A percentile compares a stretch with the other conserved stretches of the same genome.
Conservation (phyloP, 352 stramenopile species). For the Pythium dissimile region DNA sequence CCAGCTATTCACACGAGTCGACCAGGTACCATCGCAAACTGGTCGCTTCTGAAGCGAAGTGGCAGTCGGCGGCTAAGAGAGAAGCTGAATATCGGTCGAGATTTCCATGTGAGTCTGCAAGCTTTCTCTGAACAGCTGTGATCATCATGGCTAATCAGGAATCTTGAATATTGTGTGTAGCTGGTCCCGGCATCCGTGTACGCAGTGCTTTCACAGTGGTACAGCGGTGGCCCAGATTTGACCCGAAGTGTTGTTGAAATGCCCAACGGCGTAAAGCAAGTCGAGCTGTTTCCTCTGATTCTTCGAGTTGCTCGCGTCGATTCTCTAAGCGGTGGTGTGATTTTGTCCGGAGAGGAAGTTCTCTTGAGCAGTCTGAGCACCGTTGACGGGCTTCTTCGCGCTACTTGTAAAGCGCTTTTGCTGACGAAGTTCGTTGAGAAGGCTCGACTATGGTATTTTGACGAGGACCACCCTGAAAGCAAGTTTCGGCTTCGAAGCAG, state of each 20-base stretch:
- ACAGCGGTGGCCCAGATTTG: slow-evolving; percentile 71
- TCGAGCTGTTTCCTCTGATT: slow-evolving; percentile 81
- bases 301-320: slow-evolving; percentile 76
- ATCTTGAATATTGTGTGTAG: too few species aligned
- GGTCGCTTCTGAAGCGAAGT: slow-evolving; percentile 69
- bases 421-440: slow-evolving; percentile 70
- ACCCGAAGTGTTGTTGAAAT: slow-evolving; percentile 50
- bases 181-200: slow-evolving; percentile 69
- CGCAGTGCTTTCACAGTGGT: slow-evolving; percentile 68
- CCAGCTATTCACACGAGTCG: slow-evolving; percentile 22
- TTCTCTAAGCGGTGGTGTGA: slow-evolving; percentile 54
- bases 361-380: slow-evolving; percentile 65
- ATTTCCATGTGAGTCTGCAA: slow-evolving; percentile 85
- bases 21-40: slow-evolving; percentile 79
- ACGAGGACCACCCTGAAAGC: slow-evolving; percentile 58
- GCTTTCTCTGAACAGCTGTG: too few species aligned
- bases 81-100: slow-evolving; percentile 57
- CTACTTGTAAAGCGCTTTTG: slow-evolving; percentile 69
- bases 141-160: too few species aligned
- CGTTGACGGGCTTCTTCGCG: slow-evolving; percentile 54
- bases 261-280: slow-evolving; percentile 33
- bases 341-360: slow-evolving; percentile 80
- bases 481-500: slow-evolving; percentile 60
- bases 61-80: slow-evolving; percentile 73
- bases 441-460: slow-evolving; percentile 79